Conservation (phyloP, 1,139 yeast genomes). For the Pneumocystis murina region DNA sequence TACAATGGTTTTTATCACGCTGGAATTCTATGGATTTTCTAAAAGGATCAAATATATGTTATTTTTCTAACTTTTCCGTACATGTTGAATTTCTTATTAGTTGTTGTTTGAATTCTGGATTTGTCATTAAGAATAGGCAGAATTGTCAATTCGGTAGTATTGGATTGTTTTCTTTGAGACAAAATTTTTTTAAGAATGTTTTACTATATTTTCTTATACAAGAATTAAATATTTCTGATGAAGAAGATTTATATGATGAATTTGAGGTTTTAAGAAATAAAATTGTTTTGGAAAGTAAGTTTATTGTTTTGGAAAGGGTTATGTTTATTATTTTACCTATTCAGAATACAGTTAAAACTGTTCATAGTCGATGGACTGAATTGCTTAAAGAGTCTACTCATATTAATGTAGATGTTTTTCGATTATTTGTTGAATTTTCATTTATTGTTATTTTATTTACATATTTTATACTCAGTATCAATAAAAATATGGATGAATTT, state of each 20-base stretch:
- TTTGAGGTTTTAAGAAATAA: background rate
- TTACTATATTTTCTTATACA: background rate
- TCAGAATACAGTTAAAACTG: background rate
- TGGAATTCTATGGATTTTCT: background rate
- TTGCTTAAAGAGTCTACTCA: background rate
- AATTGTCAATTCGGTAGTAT: background rate
- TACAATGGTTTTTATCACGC: background rate
- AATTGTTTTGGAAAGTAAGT: background rate
- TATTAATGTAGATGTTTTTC: background rate
- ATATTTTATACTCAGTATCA: background rate
- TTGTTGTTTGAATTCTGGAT: background rate
- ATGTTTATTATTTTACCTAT: background rate
- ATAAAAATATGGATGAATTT: background rate
- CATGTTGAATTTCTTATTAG: background rate
- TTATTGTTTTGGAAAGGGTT: background rate
- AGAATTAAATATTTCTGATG: background rate
- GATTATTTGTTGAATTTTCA: background rate
- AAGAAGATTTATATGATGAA: background rate
- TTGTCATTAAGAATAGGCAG: background rate
- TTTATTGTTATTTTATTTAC: background rate
- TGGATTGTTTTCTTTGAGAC: background rate
- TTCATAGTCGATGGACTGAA: background rate
- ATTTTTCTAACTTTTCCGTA: background rate
- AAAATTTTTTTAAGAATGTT: background rate
- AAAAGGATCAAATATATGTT: background rate